A percentile compares a stretch with the other conserved stretches of the same genome.
These are phyloP conservation scores for Flaveria ramosissima DNA, from an alignment of 129 eudicot genomes.

Conservation along the genomic window DNA sequence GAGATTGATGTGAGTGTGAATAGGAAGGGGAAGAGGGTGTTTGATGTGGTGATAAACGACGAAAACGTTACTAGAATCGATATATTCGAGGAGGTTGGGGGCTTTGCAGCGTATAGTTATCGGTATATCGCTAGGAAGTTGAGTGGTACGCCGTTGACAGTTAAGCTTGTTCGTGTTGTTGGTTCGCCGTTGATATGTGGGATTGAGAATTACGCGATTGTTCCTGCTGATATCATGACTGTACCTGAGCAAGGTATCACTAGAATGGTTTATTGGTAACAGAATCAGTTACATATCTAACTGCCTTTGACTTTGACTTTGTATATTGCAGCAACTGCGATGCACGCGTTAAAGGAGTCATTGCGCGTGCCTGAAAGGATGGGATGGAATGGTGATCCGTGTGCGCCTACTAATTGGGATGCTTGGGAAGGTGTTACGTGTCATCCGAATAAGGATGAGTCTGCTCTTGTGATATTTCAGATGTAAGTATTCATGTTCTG, in stretches of 20 bases:
- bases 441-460: conserved; percentile 48
- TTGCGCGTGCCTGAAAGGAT: conserved; percentile 88
- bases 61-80: conserved; percentile 74
- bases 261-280: neutral
- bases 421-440: conserved; percentile 99
- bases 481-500: conserved; percentile 48
- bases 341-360: conserved; percentile 83
- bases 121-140: conserved; percentile 67
- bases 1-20: conserved; percentile 85
- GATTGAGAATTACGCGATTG: conserved; percentile 90
- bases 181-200: conserved; percentile 83
- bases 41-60: conserved; percentile 77
- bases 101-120: conserved; percentile 79
- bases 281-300: neutral
- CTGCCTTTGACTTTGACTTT: neutral
- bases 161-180: conserved; percentile 69
- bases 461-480: conserved; percentile 67
- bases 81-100: conserved; percentile 74
- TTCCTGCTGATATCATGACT: conserved; percentile 83
- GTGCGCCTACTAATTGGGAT: conserved; percentile 98
- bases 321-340: conserved; percentile 62
- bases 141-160: conserved; percentile 59
- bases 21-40: conserved; percentile 74
- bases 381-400: conserved; percentile 99
- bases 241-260: conserved; percentile 78